These are phyloP conservation scores for Chaetomidium leptoderma DNA, from an alignment of 495 filamentous ascomycete genomes.

Conservation along the genomic window DNA sequence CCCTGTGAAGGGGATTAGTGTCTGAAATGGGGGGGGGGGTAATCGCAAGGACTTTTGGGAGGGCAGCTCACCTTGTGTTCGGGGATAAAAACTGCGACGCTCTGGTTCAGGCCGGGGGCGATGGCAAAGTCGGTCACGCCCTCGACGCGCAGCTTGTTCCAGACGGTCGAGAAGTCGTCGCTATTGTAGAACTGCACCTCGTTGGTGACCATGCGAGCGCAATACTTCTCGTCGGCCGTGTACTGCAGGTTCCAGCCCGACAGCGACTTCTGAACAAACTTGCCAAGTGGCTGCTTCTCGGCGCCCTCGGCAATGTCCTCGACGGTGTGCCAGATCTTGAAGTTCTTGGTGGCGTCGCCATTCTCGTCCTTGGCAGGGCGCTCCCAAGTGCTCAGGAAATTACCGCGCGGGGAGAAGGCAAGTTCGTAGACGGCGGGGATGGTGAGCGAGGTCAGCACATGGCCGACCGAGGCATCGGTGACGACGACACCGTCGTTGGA, in stretches of 20 bases:
- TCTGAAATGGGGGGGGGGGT: not conserved
- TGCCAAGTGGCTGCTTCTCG: slow-evolving; percentile 71
- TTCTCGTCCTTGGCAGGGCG: slow-evolving; percentile 85
- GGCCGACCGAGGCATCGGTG: slow-evolving; percentile 74
- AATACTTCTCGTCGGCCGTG: slow-evolving; percentile 84
- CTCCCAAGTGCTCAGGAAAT: slow-evolving; percentile 95
- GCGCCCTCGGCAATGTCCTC: slow-evolving; percentile 50
- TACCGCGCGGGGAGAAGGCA: slow-evolving; percentile 87
- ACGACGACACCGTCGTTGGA: slow-evolving; percentile 82
- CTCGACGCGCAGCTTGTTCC: slow-evolving; percentile 92
- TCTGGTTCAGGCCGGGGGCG: slow-evolving; percentile 80
- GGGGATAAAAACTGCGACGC: slow-evolving; percentile 87
- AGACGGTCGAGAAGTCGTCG: slow-evolving; percentile 74
- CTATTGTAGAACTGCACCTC: slow-evolving; percentile 96
- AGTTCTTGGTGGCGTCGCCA: slow-evolving; percentile 88
- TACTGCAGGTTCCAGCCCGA: slow-evolving; percentile 98
- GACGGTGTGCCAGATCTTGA: slow-evolving; percentile 88
- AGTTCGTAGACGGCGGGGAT: slow-evolving; percentile 85
- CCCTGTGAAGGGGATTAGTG: slow-evolving; percentile 50
- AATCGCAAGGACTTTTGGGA: not conserved
- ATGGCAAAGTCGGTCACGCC: slow-evolving; percentile 87
- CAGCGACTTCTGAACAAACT: slow-evolving; percentile 91
- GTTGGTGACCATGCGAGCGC: slow-evolving; percentile 90
- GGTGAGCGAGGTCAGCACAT: slow-evolving; percentile 67
- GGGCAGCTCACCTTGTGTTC: slow-evolving; percentile 83